Conservation (phyloP, 305 asterid species). For the Coffea humblotiana region DNA sequence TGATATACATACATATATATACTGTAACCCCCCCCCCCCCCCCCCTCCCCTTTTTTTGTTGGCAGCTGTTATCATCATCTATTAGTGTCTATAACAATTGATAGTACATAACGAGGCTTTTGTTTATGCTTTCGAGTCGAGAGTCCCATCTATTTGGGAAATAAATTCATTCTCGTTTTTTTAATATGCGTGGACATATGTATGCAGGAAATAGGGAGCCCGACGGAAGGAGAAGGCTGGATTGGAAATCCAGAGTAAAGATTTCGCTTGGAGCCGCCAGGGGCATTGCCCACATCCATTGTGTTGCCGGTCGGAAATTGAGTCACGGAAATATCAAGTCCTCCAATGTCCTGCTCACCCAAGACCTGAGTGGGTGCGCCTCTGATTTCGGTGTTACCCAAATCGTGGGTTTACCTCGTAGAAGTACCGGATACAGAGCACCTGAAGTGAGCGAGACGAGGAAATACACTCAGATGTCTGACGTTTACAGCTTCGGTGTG, state of each 20-base stretch:
- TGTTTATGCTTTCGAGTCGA: too few relatives aligned
- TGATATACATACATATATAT: too few relatives aligned
- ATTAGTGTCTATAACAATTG: too few relatives aligned
- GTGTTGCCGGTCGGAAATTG: slow-evolving; percentile 72
- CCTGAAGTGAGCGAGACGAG: slow-evolving; percentile 79
- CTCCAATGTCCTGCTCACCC: slow-evolving; percentile 78
- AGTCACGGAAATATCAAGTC: slow-evolving; percentile 91
- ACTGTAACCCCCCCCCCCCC: not conserved
- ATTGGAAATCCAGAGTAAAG: slow-evolving; percentile 83
- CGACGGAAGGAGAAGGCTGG: slow-evolving; percentile 58
- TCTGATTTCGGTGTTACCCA: slow-evolving; percentile 82
- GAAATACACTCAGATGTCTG: slow-evolving; percentile 77
- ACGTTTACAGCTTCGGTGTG: slow-evolving; percentile 94
- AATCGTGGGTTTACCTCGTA: slow-evolving; percentile 60
- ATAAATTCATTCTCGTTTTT: too few relatives aligned
- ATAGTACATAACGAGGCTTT: too few relatives aligned
- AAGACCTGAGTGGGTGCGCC: slow-evolving; percentile 68
- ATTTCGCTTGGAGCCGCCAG: slow-evolving; percentile 78
- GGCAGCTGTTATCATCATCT: too few relatives aligned
- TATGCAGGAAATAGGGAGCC: slow-evolving; percentile 54
- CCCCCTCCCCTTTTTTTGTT: not conserved
- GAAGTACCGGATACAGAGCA: slow-evolving; percentile 77
- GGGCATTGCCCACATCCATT: slow-evolving; percentile 79
- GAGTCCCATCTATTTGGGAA: too few relatives aligned
- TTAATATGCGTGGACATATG: not conserved